Percentiles rank a stretch among this genome's conserved stretches.
These are phyloP conservation scores for Yamadazyma taylorii DNA, from an alignment of 1,139 yeast species.

Conservation along the genomic window DNA sequence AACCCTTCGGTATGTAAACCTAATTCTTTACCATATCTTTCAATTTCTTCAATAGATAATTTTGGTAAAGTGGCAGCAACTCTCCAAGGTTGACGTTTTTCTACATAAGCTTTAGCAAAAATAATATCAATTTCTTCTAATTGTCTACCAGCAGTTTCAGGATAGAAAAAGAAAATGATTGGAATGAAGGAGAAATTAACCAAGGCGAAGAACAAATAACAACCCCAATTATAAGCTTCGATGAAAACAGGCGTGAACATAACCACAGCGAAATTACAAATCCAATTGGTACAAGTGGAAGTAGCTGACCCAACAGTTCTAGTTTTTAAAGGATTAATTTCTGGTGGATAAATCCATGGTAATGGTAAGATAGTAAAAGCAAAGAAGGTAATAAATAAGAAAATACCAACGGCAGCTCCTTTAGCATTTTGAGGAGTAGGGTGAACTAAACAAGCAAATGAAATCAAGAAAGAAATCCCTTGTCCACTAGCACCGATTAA, in stretches of 20 bases:
- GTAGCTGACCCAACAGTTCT: slow-evolving; percentile 58
- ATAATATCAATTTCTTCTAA: slow-evolving; percentile 50
- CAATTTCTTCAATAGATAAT: slow-evolving; percentile 45
- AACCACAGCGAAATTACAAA: slow-evolving; percentile 47
- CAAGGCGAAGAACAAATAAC: slow-evolving; percentile 44
- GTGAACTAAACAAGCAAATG: slow-evolving; percentile 44
- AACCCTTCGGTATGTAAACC: slow-evolving; percentile 45
- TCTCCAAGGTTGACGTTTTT: slow-evolving; percentile 48
- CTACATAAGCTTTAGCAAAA: slow-evolving; percentile 46
- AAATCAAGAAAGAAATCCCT: slow-evolving; percentile 39
- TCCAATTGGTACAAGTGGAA: slow-evolving; percentile 50
- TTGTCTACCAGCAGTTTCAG: slow-evolving; percentile 49
- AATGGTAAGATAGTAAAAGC: slow-evolving; percentile 59
- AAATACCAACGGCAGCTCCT: slow-evolving; percentile 55
- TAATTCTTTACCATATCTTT: slow-evolving; percentile 46
- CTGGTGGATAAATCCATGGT: slow-evolving; percentile 64
- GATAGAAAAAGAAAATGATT: slow-evolving; percentile 46
- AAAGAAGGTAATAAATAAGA: slow-evolving; percentile 53
- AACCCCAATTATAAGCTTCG: slow-evolving; percentile 39
- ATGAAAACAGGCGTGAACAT: slow-evolving; percentile 50
- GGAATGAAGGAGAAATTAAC: slow-evolving; percentile 42
- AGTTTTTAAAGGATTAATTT: slow-evolving; percentile 60
- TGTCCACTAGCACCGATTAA: slow-evolving; percentile 52
- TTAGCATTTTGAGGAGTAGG: slow-evolving; percentile 34
- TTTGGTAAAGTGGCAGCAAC: slow-evolving; percentile 54